These are phyloP conservation scores for Emmonsiellopsis sp. DNA, from an alignment of 2,329 filamentous ascomycete species.

Conservation along the genomic window DNA sequence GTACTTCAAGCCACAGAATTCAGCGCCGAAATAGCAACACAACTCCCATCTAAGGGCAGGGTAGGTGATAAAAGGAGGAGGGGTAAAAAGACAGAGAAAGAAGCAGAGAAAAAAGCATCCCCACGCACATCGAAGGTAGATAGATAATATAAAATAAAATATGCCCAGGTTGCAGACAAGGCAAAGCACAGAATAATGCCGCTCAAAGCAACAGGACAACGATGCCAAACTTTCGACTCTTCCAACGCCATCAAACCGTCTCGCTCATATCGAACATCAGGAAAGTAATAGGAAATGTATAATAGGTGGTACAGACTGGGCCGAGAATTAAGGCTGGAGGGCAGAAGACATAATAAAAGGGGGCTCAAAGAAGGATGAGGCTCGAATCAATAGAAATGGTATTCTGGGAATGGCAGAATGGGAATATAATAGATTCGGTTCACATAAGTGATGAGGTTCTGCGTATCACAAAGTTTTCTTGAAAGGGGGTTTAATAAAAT, in stretches of 20 bases:
- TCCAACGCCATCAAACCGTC: neutral
- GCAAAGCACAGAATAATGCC: neutral
- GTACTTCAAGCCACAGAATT: too few species aligned
- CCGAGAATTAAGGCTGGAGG: neutral
- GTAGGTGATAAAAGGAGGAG: conserved; percentile 2
- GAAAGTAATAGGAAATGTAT: neutral
- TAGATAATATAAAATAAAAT: neutral
- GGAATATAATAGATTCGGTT: neutral
- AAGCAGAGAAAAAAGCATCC: conserved; percentile 14
- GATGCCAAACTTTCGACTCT: neutral
- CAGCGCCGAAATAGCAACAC: too few species aligned
- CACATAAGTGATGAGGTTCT: neutral
- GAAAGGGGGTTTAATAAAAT: neutral
- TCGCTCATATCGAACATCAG: conserved; percentile 3
- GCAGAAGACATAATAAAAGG: neutral
- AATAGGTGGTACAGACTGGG: neutral
- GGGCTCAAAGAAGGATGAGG: neutral
- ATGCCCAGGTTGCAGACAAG: neutral
- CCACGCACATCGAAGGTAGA: neutral
- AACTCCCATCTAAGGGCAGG: too few species aligned
- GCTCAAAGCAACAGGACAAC: neutral
- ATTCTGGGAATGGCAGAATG: neutral
- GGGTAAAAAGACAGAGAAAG: conserved; percentile 10
- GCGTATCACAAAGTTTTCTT: neutral
- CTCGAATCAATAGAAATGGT: neutral